These are phyloP conservation scores for Delitschia confertaspora DNA, from an alignment of 495 filamentous ascomycete genomes.

Conservation along the genomic window DNA sequence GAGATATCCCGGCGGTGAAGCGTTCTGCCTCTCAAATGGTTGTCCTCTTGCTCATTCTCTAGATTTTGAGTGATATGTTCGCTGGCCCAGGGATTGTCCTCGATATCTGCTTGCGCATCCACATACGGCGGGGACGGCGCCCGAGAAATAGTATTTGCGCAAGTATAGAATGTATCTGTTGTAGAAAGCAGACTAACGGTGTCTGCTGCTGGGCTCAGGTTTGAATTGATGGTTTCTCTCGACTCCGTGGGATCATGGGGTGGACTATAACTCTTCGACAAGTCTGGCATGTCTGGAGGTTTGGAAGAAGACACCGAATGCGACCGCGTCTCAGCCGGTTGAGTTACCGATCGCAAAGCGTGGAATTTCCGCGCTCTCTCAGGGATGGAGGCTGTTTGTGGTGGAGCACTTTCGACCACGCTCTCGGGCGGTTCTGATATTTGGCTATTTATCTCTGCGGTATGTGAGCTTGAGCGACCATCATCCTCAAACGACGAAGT, in stretches of 20 bases:
- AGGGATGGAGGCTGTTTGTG: constrained; percentile 8
- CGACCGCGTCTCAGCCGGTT: no score
- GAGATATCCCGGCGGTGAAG: constrained; percentile 35
- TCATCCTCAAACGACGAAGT: constrained; percentile 22
- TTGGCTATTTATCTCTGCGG: constrained; percentile 7
- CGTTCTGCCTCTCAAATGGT: constrained; percentile 11
- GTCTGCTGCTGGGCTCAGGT: no score
- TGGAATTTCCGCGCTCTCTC: constrained; percentile 19
- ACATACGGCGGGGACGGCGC: constrained; percentile 43
- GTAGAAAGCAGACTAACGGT: constrained; percentile 45
- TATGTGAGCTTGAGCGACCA: constrained; percentile 23
- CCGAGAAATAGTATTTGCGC: constrained; percentile 42
- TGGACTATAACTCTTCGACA: no score
- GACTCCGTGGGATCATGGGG: no score
- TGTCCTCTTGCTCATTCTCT: not conserved
- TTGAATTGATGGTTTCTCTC: no score
- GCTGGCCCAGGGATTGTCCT: constrained; percentile 19
- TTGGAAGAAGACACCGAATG: no score
- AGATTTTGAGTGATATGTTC: not conserved
- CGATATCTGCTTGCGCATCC: constrained; percentile 22
- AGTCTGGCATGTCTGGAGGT: no score
- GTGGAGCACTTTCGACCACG: constrained; percentile 18
- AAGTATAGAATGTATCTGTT: constrained; percentile 54
- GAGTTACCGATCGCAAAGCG: constrained; percentile 37
- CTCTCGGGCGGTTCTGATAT: constrained; percentile 13